A percentile compares a stretch with the other conserved stretches of the same genome.
phyloP scores from a whole-genome alignment of 106 monocot species.

The Dendrobium catenatum region DNA sequence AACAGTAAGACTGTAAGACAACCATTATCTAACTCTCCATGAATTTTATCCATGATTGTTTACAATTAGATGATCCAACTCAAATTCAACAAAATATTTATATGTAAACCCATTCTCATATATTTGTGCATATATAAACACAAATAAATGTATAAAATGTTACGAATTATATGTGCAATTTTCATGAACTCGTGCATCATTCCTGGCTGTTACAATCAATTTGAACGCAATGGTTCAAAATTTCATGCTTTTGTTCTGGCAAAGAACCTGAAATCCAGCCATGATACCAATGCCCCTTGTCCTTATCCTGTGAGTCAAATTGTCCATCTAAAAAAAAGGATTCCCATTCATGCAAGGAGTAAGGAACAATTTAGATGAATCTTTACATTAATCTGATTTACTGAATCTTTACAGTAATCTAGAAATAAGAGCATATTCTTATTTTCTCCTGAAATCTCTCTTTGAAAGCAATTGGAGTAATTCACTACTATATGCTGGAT shows the following conservation, averaged over 20 bases:
- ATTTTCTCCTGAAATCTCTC: neutral
- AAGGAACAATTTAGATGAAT: neutral
- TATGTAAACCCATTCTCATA: too few species aligned
- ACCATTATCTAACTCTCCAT: too few species aligned
- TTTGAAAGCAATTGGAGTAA: neutral
- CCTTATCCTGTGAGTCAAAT: neutral
- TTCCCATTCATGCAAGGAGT: neutral
- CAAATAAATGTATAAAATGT: too few species aligned
- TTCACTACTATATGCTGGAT: constrained; percentile 1
- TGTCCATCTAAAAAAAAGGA: neutral
- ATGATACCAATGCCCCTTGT: neutral
- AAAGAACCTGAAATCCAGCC: neutral
- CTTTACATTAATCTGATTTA: neutral
- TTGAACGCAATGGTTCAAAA: neutral
- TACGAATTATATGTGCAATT: neutral
- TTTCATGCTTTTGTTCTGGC: neutral
- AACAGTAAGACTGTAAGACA: too few species aligned
- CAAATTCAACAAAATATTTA: too few species aligned
- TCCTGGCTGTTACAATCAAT: neutral
- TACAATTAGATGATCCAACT: too few species aligned
- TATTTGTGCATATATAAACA: too few species aligned
- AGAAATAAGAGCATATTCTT: neutral
- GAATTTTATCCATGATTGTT: too few species aligned
- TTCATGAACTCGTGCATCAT: neutral
- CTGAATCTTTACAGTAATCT: neutral